Conservation (phyloP, 768 basidiomycete genomes). For the Polyporus arcularius region DNA sequence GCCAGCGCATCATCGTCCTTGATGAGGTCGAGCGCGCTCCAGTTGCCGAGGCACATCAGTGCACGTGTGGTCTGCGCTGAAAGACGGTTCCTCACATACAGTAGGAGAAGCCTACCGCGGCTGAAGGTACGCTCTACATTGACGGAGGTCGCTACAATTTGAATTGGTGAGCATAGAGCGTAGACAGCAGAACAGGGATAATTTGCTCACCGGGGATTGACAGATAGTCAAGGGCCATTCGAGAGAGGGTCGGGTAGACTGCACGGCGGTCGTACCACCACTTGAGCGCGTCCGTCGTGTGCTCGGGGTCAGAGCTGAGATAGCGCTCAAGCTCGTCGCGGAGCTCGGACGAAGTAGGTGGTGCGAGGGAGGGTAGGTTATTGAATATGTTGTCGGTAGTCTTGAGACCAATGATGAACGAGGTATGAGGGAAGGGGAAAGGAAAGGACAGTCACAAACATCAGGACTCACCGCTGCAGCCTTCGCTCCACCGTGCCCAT, state of each 20-base stretch:
- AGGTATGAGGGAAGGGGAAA: no score
- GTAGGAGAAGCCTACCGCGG: slow-evolving; percentile 10
- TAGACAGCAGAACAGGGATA: not conserved
- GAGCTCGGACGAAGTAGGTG: slow-evolving; percentile 12
- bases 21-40: not conserved
- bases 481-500: no score
- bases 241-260: slow-evolving; percentile 28
- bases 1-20: not conserved
- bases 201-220: not conserved
- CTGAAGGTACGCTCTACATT: slow-evolving; percentile 17
- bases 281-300: slow-evolving; percentile 26
- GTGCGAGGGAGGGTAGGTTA: no score
- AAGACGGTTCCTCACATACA: slow-evolving; percentile 4
- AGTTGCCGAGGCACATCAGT: not conserved
- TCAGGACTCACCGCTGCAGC: no score
- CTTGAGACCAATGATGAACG: no score
- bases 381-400: no score
- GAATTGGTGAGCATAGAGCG: not conserved
- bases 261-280: slow-evolving; percentile 32
- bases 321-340: slow-evolving; percentile 32
- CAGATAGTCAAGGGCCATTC: not conserved
- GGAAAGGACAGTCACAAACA: no score
- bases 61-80: slow-evolving; percentile 19
- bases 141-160: slow-evolving; percentile 14
- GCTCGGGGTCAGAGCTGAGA: slow-evolving; percentile 29